Conservation (phyloP, 192 early-diverging fungal species). For the Obelidium mucronatum region DNA sequence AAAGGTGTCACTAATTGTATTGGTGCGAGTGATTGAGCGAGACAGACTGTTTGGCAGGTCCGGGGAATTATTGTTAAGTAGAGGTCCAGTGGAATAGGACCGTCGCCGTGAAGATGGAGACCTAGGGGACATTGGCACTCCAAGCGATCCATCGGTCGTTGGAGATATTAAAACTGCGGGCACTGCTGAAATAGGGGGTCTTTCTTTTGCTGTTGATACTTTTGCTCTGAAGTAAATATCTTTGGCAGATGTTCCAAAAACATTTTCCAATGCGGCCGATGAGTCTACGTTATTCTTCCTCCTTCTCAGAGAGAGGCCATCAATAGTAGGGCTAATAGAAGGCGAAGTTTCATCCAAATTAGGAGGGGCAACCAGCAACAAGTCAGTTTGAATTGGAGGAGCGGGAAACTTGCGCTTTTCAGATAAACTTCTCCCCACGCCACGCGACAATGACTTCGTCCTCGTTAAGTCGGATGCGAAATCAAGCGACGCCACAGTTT, state of each 20-base stretch:
- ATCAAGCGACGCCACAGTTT: neutral
- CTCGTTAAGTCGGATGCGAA: too few species aligned
- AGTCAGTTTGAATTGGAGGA: neutral
- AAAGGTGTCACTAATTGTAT: too few species aligned
- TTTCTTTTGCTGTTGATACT: neutral
- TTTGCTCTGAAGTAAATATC: slow-evolving; percentile 28
- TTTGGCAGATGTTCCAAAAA: slow-evolving; percentile 6
- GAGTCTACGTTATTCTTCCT: neutral
- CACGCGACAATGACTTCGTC: too few species aligned
- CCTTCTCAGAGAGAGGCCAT: neutral
- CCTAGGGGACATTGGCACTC: neutral
- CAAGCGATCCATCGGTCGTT: neutral
- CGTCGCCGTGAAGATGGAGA: neutral
- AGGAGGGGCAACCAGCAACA: neutral
- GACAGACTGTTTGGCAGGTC: too few species aligned
- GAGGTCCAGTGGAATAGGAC: slow-evolving; percentile 25
- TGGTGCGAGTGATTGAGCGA: too few species aligned
- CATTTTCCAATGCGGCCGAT: neutral
- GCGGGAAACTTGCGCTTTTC: too few species aligned
- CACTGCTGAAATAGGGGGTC: neutral
- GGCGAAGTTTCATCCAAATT: neutral
- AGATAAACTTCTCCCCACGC: too few species aligned
- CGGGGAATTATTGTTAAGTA: too few species aligned
- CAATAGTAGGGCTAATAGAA: slow-evolving; percentile 4
- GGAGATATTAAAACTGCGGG: slow-evolving; percentile 18